These are phyloP conservation scores for Pyricularia pennisetigena DNA, from an alignment of 2,329 filamentous ascomycete genomes.

Conservation along the genomic window DNA sequence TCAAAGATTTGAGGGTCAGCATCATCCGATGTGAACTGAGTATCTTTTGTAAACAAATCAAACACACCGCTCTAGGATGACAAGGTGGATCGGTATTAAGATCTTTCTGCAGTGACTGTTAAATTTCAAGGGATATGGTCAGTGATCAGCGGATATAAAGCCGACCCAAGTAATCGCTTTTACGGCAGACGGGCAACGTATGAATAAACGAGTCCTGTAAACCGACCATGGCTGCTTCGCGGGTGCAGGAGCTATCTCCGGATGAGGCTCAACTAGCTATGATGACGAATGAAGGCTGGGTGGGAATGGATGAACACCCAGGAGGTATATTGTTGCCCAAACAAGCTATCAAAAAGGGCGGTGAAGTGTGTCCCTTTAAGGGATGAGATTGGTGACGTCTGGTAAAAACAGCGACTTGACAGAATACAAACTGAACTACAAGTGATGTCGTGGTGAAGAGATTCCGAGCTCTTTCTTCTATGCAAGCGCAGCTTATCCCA, in stretches of 20 bases:
- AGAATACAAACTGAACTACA: not conserved
- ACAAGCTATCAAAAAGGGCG: not conserved
- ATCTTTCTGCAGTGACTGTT: conserved; percentile 53
- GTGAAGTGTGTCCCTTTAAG: not conserved
- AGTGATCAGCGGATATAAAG: not conserved
- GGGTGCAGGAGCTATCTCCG: not conserved
- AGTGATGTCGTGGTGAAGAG: not conserved
- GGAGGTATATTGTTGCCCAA: not conserved
- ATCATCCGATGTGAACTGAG: not conserved
- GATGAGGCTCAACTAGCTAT: not conserved
- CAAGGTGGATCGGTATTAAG: conserved; percentile 69
- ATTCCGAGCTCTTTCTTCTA: not conserved
- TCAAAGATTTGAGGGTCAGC: conserved; percentile 9
- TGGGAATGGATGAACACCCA: not conserved
- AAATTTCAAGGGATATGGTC: not conserved
- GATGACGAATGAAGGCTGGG: not conserved
- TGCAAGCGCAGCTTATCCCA: not conserved
- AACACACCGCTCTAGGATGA: conserved; percentile 69
- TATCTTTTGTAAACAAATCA: conserved; percentile 1
- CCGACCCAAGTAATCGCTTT: not conserved
- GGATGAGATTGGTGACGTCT: not conserved
- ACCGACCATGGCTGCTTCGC: not conserved
- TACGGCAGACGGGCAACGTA: not conserved
- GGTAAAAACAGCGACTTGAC: not conserved
- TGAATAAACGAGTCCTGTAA: not conserved